Evolutionary conservation across 768 basidiomycete genomes (phyloP), one percentile per base, ranked within the genome.

Genomic region (Imleria badia): DNA sequence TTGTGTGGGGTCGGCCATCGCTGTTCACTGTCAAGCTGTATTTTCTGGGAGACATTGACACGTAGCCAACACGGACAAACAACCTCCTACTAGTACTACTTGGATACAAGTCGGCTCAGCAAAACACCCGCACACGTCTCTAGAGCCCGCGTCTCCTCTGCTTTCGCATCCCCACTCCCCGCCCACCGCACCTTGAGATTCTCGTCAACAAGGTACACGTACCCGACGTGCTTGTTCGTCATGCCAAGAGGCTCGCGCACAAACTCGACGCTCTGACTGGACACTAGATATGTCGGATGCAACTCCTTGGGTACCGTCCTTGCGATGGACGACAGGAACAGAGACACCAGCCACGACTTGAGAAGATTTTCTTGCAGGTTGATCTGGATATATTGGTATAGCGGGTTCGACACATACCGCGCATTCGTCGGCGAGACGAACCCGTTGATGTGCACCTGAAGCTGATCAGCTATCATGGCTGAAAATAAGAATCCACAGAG

Each of bases 301-400:
- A 86, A 72, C 39, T 81, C 74, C 52, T 73, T 61, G 0, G 94
- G 91, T 0, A 94, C 77, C 3, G 77, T 74, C 22, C 79, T 74
- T 48, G 89, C 85, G 20, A 98, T 80, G 19, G 84, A 82, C 10
- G 80, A 81, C n/a, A 87, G 71, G 74, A 94, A 96, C 51, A 98
- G 73, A 47, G 86, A 85, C 48, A 98, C 89, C 31, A 98, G 83
- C 67, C 94, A 81, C 1, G 90, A 89, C 75, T 97, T 97, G 59
- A 98, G 82, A 6, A 89, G 74, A 72, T 98, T 98, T 70, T 94
- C 90, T 74, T 98, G 96, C 26, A 96, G 78, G 72, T 98, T 98
- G 68, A 98, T 85, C 78, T 91, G 89, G 45, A 91, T 67, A 59
- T 82, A 84, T 72, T 86, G 87, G 67, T 84, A 93, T 19, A 79